These are phyloP conservation scores for Pichia paraexigua DNA, from an alignment of 805 yeast genomes.

Conservation along the genomic window DNA sequence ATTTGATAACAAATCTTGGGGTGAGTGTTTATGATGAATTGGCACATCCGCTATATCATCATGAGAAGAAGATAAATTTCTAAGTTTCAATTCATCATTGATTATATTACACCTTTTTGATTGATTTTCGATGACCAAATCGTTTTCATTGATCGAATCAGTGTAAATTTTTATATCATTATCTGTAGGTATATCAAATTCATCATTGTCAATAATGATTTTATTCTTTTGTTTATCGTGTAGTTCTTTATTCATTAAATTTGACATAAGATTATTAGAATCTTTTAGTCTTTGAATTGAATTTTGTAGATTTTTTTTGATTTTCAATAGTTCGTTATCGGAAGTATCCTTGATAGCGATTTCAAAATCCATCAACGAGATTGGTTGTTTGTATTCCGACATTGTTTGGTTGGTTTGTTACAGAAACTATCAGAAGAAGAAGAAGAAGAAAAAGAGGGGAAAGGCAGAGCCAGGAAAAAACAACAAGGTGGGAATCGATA, in stretches of 20 bases:
- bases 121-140: conserved; percentile 45
- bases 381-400: conserved; percentile 23
- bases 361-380: conserved; percentile 23
- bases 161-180: conserved; percentile 43
- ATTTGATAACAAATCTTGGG: background rate
- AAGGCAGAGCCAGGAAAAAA: too few relatives aligned
- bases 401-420: conserved; percentile 3
- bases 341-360: conserved; percentile 30
- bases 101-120: conserved; percentile 36
- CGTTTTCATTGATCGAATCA: conserved; percentile 53
- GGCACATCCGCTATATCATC: background rate
- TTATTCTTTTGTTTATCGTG: conserved; percentile 6
- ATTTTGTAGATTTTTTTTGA: conserved; percentile 29
- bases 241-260: conserved; percentile 32
- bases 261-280: conserved; percentile 42
- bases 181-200: conserved; percentile 29
- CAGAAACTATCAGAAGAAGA: too few relatives aligned
- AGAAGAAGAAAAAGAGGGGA: too few relatives aligned
- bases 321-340: conserved; percentile 33
- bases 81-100: conserved; percentile 37
- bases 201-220: conserved; percentile 23
- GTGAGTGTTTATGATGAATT: background rate
- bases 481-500: too few relatives aligned
- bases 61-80: conserved; percentile 26
- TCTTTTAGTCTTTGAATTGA: conserved; percentile 41